Evolutionary conservation across 2,329 filamentous ascomycete species (phyloP).

Genomic region (Trichoderma guizhouense): DNA sequence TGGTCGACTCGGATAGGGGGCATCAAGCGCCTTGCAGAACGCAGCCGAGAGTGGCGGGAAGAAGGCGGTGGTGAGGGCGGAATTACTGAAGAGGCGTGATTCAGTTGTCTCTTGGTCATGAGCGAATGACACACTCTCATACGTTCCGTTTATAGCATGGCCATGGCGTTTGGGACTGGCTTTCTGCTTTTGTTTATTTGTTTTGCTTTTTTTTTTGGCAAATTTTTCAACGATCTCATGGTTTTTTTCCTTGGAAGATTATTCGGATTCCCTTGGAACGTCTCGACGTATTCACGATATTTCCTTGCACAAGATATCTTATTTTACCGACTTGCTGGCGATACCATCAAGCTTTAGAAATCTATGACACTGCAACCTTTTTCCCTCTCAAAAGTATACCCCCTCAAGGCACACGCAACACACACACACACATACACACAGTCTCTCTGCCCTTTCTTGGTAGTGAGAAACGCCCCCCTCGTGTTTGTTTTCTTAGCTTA

Average conservation of each 20-base stretch:
- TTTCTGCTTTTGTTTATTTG: not conserved
- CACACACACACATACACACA: not conserved
- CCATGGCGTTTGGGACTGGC: slow-evolving; percentile 12
- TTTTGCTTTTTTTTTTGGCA: not conserved
- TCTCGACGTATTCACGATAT: slow-evolving; percentile 20
- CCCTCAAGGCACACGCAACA: not conserved
- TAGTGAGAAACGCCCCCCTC: not conserved
- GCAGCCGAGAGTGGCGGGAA: slow-evolving; percentile 89
- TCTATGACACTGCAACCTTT: slow-evolving; percentile 4
- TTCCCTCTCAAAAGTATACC: slow-evolving; percentile 8
- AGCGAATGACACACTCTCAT: not conserved
- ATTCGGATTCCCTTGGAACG: slow-evolving; percentile 3
- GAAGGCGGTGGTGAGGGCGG: slow-evolving; percentile 70
- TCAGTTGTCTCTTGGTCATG: slow-evolving; percentile 1
- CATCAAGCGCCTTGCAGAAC: slow-evolving; percentile 75
- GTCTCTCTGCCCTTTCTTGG: not conserved
- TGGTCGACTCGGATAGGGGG: slow-evolving; percentile 84
- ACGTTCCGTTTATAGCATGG: slow-evolving; percentile 14
- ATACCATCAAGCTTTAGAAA: not conserved
- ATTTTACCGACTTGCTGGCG: not conserved
- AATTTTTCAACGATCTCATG: slow-evolving; percentile 7
- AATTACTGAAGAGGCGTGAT: slow-evolving; percentile 58
- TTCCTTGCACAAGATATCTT: slow-evolving; percentile 7
- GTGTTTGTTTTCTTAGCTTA: not conserved
- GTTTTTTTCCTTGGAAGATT: not conserved